phyloP scores from a whole-genome alignment of 768 basidiomycete genomes.

The Daedaleopsis nitida region DNA sequence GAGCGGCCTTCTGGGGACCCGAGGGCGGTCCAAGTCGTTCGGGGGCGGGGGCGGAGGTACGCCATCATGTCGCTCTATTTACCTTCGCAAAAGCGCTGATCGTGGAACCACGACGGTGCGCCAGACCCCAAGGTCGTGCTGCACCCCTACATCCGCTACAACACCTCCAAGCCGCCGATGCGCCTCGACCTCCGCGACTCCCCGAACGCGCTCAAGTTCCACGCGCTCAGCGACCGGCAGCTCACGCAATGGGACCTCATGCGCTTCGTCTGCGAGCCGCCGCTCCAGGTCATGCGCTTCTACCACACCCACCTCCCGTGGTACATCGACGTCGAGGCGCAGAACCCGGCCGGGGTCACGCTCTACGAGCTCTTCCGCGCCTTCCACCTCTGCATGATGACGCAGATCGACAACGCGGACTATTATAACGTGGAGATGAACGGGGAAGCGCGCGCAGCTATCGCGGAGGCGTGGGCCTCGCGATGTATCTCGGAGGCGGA shows the following conservation, averaged over 20 bases:
- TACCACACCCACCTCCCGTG: conserved; percentile 62
- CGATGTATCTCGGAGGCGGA: conserved; percentile 43
- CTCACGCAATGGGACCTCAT: conserved; percentile 52
- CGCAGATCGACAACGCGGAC: conserved; percentile 51
- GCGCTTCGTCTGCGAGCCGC: conserved; percentile 55
- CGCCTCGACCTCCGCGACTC: conserved; percentile 52
- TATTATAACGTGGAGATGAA: conserved; percentile 62
- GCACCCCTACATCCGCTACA: conserved; percentile 31
- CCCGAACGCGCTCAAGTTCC: conserved; percentile 44
- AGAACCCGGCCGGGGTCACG: conserved; percentile 55
- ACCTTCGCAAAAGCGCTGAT: not conserved
- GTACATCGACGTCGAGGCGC: conserved; percentile 58
- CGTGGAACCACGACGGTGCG: not conserved
- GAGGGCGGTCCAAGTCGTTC: conserved; percentile 22
- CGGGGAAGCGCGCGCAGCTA: conserved; percentile 42
- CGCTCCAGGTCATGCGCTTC: conserved; percentile 52
- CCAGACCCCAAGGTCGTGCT: conserved; percentile 24
- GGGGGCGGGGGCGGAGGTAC: conserved; percentile 19
- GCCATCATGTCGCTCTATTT: not conserved
- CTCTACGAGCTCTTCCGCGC: conserved; percentile 55
- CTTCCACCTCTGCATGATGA: conserved; percentile 45
- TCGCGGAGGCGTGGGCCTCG: conserved; percentile 46
- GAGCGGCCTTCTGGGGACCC: conserved; percentile 23
- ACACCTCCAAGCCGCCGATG: conserved; percentile 38
- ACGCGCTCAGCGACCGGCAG: conserved; percentile 40